Evolutionary conservation across 1,284 basidiomycete species (phyloP).

Genomic region (Pseudozyma sp.): DNA sequence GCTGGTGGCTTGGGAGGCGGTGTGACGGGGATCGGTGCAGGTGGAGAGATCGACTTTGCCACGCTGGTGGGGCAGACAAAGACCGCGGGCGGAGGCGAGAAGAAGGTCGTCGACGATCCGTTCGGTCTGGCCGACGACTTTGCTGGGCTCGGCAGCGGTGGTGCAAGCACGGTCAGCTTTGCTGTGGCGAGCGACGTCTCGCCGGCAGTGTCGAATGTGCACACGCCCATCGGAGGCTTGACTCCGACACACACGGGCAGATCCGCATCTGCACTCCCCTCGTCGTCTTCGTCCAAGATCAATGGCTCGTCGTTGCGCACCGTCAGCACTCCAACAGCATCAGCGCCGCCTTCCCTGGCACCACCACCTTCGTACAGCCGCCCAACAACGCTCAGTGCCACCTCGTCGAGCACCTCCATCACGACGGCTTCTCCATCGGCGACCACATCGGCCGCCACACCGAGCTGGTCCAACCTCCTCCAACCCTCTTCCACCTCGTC

Average conservation of each 20-base stretch:
- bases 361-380: constrained; percentile 26
- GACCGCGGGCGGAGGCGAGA: constrained; percentile 17
- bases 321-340: neutral
- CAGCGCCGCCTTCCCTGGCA: constrained; percentile 19
- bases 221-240: constrained; percentile 24
- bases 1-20: constrained; percentile 22
- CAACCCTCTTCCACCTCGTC: constrained; percentile 26
- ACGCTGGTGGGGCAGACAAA: constrained; percentile 60
- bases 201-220: constrained; percentile 22
- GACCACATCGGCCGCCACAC: constrained; percentile 4
- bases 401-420: constrained; percentile 19
- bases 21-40: constrained; percentile 46
- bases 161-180: neutral
- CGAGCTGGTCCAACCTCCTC: constrained; percentile 35
- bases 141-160: constrained; percentile 2
- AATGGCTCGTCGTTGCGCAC: constrained; percentile 12
- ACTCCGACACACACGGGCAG: constrained; percentile 46
- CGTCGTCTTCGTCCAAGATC: neutral
- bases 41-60: constrained; percentile 65
- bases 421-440: constrained; percentile 1
- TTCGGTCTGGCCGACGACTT: constrained; percentile 49
- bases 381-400: constrained; percentile 9
- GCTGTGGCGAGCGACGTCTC: constrained; percentile 35
- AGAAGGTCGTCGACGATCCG: constrained; percentile 39
- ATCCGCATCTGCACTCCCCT: neutral